Conservation (phyloP, 331 rosid genomes). For the Acacia pycnantha region DNA sequence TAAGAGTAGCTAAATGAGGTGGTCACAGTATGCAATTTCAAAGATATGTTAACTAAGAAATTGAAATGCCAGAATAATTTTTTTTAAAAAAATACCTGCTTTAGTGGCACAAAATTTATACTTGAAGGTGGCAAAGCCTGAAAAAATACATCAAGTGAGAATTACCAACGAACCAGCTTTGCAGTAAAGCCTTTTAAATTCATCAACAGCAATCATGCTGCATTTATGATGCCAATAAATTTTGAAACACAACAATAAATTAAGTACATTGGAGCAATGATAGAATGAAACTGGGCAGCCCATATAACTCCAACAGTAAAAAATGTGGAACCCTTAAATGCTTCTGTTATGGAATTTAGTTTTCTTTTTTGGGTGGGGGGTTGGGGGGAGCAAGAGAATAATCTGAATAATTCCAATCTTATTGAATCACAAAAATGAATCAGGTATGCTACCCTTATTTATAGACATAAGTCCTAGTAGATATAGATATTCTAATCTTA, state of each 20-base stretch:
- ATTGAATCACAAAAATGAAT: not conserved
- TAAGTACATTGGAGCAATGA: not conserved
- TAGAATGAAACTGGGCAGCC: not conserved
- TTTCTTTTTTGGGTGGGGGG: not conserved
- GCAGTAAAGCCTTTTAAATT: not conserved
- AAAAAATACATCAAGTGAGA: not conserved
- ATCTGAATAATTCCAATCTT: not conserved
- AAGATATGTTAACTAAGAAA: constrained; percentile 16
- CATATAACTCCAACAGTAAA: not conserved
- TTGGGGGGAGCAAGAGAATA: not conserved
- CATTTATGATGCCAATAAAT: not conserved
- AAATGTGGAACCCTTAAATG: not conserved
- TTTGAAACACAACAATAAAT: not conserved
- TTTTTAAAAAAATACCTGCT: constrained; percentile 59
- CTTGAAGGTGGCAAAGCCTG: constrained; percentile 90
- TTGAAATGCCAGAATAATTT: not conserved
- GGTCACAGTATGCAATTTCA: constrained; percentile 14
- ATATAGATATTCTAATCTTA: not conserved
- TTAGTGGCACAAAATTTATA: constrained; percentile 66
- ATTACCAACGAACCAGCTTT: not conserved
- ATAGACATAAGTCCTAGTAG: not conserved
- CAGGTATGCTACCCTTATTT: not conserved
- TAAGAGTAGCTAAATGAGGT: constrained; percentile 8
- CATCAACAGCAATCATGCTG: not conserved
- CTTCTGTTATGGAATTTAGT: not conserved